Percentiles rank a stretch among this genome's conserved stretches.
Conservation (phyloP, 2,329 filamentous ascomycete genomes). For the Fusarium setosum region DNA sequence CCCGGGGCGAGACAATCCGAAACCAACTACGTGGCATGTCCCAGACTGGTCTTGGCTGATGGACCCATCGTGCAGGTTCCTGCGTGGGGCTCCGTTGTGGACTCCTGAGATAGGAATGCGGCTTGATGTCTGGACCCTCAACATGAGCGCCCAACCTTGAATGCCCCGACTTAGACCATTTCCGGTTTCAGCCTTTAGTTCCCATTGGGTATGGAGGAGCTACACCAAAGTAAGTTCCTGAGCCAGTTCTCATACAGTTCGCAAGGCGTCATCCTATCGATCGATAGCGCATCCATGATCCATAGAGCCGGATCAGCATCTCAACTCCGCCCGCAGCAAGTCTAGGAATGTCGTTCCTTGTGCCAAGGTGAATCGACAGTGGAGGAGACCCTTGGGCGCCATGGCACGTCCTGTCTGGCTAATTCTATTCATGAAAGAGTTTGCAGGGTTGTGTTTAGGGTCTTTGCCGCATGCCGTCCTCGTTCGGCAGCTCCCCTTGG, state of each 20-base stretch:
- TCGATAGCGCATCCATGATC: neutral
- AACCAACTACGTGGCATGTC: neutral
- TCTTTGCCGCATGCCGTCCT: no score
- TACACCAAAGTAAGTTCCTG: neutral
- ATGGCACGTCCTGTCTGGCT: neutral
- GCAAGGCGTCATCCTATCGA: neutral
- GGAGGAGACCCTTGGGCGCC: neutral
- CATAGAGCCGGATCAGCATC: constrained; percentile 1
- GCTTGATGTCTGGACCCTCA: neutral
- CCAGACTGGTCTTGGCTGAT: neutral
- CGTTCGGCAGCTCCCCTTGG: no score
- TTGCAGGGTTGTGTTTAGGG: no score
- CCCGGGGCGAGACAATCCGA: neutral
- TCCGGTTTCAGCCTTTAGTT: constrained; percentile 7
- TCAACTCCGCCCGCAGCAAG: constrained; percentile 2
- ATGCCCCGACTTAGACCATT: constrained; percentile 3
- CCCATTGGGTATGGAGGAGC: neutral
- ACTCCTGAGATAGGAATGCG: constrained; percentile 18
- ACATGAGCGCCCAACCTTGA: neutral
- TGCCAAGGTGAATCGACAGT: neutral
- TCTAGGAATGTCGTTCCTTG: neutral
- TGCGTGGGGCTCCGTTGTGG: neutral
- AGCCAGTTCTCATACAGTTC: neutral
- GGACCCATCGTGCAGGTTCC: neutral
- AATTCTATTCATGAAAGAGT: no score